Base-by-base conservation (phyloP, 768 basidiomycete genomes). In the Clitopilus passeckerianus region DNA sequence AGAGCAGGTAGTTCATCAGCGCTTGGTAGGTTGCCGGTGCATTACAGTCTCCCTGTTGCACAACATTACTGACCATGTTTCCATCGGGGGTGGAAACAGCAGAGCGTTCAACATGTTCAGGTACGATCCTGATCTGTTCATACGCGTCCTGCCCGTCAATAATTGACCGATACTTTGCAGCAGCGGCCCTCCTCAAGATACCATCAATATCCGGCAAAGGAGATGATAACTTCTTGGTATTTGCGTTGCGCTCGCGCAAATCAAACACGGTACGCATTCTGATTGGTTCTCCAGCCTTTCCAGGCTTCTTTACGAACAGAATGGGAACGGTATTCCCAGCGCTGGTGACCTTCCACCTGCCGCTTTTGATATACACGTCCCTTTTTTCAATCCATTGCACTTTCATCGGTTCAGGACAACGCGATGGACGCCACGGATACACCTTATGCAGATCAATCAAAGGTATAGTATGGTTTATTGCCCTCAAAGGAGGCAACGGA, bases 391-490 rank as follows among this genome's bases (percentile, higher is more conserved):
- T 34, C 57, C 52, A 59, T 16, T 52, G 27, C 8, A 7, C 7
- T 20, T 34, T 3, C 5, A 59, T 3, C 1, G 57, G 52, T 34
- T 59, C 57, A 27, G 52, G 50, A 23, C 57, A 59, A 4, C 50
- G 20, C 3, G 57, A 59, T 3, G 52, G 57, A 2, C 34, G 20
- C 37, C 44, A 59, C 2, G 52, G 14, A 18, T 23, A 23, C 22
- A 53, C 52, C 52, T 5, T 2, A 30, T 53, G 2, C 5, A 7
- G 22, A 14, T 53, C 52, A 15, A 53, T 53, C 4, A 53, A 15
- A 5, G 52, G 57, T 1, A 59, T 59, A 5, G 54, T 54, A 18
- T 59, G 57, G 24, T 59, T 59, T 3, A 59, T 53, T 3, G 44
- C 50, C 6, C 52, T 3, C 2, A 59, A 33, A 9, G 50, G 57